phyloP scores from a whole-genome alignment of 2,329 filamentous ascomycete genomes.

The Blastomyces gilchristii region DNA sequence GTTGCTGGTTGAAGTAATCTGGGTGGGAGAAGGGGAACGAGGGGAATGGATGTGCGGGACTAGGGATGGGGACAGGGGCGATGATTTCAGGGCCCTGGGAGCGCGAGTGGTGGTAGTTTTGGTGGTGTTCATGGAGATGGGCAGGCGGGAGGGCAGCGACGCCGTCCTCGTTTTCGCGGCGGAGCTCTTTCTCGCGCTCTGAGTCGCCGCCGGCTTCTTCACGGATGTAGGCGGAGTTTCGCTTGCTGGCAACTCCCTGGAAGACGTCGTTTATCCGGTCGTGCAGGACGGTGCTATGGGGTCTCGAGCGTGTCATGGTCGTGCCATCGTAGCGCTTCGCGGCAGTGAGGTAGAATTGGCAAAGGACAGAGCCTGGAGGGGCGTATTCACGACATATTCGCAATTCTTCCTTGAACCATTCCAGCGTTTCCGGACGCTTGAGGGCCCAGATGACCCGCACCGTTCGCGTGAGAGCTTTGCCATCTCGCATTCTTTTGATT shows the following conservation, averaged over 20 bases:
- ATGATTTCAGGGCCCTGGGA: constrained; percentile 9
- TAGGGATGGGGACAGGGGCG: constrained; percentile 9
- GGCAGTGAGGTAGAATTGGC: constrained; percentile 88
- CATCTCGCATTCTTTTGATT: constrained; percentile 93
- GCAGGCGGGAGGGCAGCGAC: constrained; percentile 67
- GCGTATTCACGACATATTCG: constrained; percentile 84
- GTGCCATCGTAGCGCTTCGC: constrained; percentile 47
- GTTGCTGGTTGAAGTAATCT: constrained; percentile 8
- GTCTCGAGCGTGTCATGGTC: constrained; percentile 41
- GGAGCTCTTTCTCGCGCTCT: constrained; percentile 68
- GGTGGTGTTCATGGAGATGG: constrained; percentile 16
- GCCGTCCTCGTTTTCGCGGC: constrained; percentile 71
- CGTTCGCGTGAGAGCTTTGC: constrained; percentile 82
- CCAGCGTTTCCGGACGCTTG: constrained; percentile 83
- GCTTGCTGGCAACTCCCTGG: constrained; percentile 73
- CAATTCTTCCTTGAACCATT: constrained; percentile 94
- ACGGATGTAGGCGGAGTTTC: constrained; percentile 72
- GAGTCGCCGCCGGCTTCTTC: constrained; percentile 63
- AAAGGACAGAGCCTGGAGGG: constrained; percentile 77
- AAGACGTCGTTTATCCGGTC: constrained; percentile 83
- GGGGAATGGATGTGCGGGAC: not conserved
- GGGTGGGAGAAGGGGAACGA: not conserved
- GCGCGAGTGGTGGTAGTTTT: not conserved
- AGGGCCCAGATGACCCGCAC: constrained; percentile 91
- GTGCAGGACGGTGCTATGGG: constrained; percentile 65